Evolutionary conservation across 1,284 basidiomycete genomes (phyloP), one percentile per base, ranked within the genome.

Genomic region (Gomphus sp.): DNA sequence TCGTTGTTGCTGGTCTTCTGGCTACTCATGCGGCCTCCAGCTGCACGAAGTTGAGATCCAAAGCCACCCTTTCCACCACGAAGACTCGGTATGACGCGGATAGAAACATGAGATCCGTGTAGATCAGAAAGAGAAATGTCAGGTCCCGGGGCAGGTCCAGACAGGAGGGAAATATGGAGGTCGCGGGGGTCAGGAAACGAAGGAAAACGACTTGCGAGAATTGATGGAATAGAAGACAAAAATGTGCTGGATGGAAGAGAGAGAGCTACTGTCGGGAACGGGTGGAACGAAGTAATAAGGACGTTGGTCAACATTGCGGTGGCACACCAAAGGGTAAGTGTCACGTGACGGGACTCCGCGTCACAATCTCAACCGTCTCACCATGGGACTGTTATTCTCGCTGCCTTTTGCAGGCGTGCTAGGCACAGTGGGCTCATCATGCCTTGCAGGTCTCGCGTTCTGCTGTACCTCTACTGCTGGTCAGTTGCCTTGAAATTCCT

Each of bases 21-120:
- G 65, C 88, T 90, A 67, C 91, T 93, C 97, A 99, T 99, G 47
- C 95, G 84, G 9, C 96, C 96, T 64, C 96, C 96, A 22, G 95
- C 94, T 0, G 97, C 96, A 69, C 96, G 84, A 63, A 99, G 80
- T 77, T 98, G 94, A 28, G 89, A 91, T 8, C 97, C 96, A 69
- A 99, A 99, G 55, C 96, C 96, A 68, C 97, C 96, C 73, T 99
- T 99, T 52, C 97, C 97, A 61, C 96, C 96, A 10, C 79, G 78
- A 10, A 96, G 70, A 36, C 87, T 76, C 0, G 88, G 87, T 0
- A 79, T 73, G n/a, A 91, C 74, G 0, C 88, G 79, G 4, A 91
- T 72, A 2, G 78, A 78, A 18, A 90, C 55, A 9, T 72, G 71
- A 58, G 73, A 66, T 12, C 61, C 63, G 64, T 71, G 70, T 22